phyloP scores from a whole-genome alignment of 2,329 filamentous ascomycete species.

The Ophiostoma himal-ulmi region DNA sequence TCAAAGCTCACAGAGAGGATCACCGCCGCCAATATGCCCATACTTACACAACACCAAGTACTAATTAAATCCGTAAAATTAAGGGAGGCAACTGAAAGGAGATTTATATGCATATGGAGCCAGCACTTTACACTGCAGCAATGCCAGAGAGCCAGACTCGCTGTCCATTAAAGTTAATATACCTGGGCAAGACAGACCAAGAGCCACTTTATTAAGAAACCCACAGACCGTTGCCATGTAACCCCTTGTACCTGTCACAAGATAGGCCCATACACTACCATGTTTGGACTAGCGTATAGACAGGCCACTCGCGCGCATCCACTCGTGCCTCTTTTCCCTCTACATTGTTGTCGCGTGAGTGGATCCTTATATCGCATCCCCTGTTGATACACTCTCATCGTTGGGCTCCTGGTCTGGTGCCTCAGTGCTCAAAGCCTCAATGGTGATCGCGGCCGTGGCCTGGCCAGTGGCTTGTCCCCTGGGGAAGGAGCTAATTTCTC shows the following conservation, averaged over 20 bases:
- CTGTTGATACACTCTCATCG: conserved; percentile 13
- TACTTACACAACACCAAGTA: not conserved
- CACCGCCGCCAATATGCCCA: not conserved
- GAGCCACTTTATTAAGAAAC: not conserved
- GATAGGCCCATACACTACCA: not conserved
- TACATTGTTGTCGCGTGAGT: conserved; percentile 20
- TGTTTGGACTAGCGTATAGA: not conserved
- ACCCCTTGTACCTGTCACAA: conserved; percentile 1
- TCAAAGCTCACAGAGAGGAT: not conserved
- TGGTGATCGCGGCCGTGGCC: not conserved
- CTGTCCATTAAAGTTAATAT: not conserved
- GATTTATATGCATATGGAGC: conserved; percentile 1
- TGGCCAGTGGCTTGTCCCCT: not conserved
- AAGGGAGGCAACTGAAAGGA: not conserved
- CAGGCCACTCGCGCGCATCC: conserved; percentile 7
- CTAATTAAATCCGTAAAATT: not conserved
- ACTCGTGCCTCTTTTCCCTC: not conserved
- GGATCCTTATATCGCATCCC: conserved; percentile 19
- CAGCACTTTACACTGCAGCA: not conserved
- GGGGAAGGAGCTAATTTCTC: not conserved
- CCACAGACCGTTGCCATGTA: conserved; percentile 9
- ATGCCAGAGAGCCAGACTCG: not conserved
- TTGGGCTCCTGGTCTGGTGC: conserved; percentile 1
- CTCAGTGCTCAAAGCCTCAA: not conserved
- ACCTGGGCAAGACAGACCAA: conserved; percentile 2